Evolutionary conservation across 148 eudicot genomes (phyloP), one percentile per base, ranked within the genome.

Genomic region (Rhododendron vialii): DNA sequence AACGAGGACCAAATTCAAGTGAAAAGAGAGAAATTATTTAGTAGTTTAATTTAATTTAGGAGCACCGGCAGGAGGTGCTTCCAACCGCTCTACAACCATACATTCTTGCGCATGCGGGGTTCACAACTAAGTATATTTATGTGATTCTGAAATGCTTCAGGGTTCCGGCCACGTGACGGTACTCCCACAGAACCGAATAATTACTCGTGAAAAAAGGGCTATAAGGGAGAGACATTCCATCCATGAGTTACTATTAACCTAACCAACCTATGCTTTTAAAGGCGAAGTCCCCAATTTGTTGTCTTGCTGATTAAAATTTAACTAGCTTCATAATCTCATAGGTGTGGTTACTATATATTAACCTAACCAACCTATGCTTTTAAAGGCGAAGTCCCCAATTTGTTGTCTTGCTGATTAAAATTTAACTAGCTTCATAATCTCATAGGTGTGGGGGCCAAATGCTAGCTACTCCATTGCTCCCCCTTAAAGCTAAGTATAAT

Each of bases 401-500:
- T 28, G 55, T 26, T 83, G 14, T 35, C 83, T 53, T 78, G 57
- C 80, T 82, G 71, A 85, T 82, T 88, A 76, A 50, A 53, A 17
- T 0, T 17, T 33, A 24, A 15, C 7, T 50, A 57, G 26, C 22
- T 55, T 78, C 81, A 3, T 24, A 67, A 67, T 26, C 33, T 65
- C 50, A 24, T 6, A 20, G 43, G 57, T 50, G 84, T 77, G 59
- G 91, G 88, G 55, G 85, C 86, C 82, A 73, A 45, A 78, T 78
- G 50, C 26, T 30, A 30, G n/a, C n/a, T n/a, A 2, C 84, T 76
- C 77, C 74, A 83, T 92, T 92, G 92, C 92, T 90, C 93, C 93
- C 87, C 92, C 94, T 91, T 92, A 90, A 93, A 91, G 96, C 90
- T 88, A 93, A 92, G 90, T 86, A 80, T 87, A 89, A 89, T 89